A percentile compares a stretch with the other conserved stretches of the same genome.
Evolutionary conservation across 2,329 filamentous ascomycete species (phyloP).

Genomic region (Orbilia blumenaviensis): DNA sequence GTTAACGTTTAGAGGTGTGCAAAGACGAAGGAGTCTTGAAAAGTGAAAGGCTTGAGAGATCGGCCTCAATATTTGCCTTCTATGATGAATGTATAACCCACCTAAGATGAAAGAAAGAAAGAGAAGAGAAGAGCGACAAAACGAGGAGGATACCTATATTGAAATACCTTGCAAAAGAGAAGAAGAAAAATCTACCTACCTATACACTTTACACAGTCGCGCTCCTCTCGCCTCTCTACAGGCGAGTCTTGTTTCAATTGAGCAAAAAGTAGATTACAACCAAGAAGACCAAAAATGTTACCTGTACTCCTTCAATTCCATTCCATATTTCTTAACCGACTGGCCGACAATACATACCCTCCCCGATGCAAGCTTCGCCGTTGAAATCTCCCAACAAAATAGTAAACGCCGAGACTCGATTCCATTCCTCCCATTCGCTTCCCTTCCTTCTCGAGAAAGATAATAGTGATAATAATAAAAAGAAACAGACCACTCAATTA

Average conservation of each 20-base stretch:
- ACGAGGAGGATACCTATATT: neutral
- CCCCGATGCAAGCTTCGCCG: neutral
- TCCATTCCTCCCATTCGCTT: neutral
- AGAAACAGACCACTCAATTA: neutral
- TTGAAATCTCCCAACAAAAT: neutral
- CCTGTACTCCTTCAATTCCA: neutral
- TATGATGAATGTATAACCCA: neutral
- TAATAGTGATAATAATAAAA: neutral
- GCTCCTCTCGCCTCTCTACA: neutral
- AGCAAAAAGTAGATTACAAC: neutral
- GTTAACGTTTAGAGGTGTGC: too few species aligned
- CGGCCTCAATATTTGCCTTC: neutral
- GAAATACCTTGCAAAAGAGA: neutral
- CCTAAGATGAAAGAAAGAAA: neutral
- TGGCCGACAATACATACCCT: neutral
- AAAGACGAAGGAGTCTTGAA: too few species aligned
- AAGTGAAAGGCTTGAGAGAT: neutral
- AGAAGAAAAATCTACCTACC: constrained; percentile 26
- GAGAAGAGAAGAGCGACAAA: neutral
- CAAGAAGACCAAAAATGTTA: constrained; percentile 19
- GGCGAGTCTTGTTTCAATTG: neutral
- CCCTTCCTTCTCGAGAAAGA: neutral
- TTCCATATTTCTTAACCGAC: neutral
- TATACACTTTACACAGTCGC: constrained; percentile 1
- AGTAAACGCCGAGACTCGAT: neutral